Evolutionary conservation across 1,139 yeast species (phyloP).

Genomic region (Wickerhamiella pararugosa): DNA sequence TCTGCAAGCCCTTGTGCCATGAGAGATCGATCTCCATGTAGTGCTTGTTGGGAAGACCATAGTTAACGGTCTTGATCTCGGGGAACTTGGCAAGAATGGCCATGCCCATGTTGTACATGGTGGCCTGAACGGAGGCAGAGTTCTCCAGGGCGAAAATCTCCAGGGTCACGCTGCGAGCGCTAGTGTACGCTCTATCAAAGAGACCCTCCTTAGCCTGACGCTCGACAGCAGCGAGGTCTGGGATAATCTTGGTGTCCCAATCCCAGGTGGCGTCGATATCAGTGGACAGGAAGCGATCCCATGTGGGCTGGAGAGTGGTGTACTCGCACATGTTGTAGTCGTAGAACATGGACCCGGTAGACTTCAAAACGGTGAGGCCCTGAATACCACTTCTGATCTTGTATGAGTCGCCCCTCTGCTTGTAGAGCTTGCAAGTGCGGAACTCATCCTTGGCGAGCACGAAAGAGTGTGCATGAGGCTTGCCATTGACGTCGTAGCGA

Average conservation of each 20-base stretch:
- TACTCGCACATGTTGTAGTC: conserved; percentile 76
- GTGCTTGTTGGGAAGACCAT: conserved; percentile 79
- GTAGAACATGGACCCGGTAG: conserved; percentile 90
- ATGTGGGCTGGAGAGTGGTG: conserved; percentile 72
- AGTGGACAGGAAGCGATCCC: conserved; percentile 74
- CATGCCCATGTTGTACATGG: conserved; percentile 83
- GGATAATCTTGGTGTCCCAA: conserved; percentile 39
- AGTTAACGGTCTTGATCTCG: conserved; percentile 47
- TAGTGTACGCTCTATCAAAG: conserved; percentile 45
- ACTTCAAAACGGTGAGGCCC: conserved; percentile 75
- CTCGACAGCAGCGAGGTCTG: conserved; percentile 37
- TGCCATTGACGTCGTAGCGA: conserved; percentile 58
- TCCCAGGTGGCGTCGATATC: conserved; percentile 70
- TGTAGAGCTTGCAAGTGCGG: conserved; percentile 39
- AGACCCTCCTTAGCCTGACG: conserved; percentile 43
- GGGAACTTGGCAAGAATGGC: conserved; percentile 48
- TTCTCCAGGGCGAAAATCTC: conserved; percentile 70
- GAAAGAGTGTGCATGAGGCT: conserved; percentile 69
- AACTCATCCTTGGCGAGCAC: conserved; percentile 72
- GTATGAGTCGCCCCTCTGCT: conserved; percentile 34
- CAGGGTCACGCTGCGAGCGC: conserved; percentile 55
- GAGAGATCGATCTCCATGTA: conserved; percentile 63
- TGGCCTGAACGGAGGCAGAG: conserved; percentile 86
- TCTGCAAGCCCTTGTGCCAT: conserved; percentile 68
- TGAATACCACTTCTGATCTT: conserved; percentile 51